Evolutionary conservation across 177 flowering plant genomes (phyloP), one percentile per base, ranked within the genome.

Genomic region (Vitis hybrid): DNA sequence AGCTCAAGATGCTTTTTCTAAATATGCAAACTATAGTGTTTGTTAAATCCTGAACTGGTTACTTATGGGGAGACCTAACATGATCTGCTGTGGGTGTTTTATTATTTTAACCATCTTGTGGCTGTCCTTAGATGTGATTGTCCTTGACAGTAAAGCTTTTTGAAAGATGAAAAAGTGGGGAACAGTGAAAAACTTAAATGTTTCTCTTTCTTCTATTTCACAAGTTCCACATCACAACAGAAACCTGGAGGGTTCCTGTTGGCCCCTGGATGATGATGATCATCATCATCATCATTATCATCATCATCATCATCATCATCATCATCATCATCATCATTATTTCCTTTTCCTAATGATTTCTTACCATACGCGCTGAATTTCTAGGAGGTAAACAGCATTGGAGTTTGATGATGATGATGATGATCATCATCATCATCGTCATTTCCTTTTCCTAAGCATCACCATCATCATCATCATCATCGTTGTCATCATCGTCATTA

Each of bases 311-410:
- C 26, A 22, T 22, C 2, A 19, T 15, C 2, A 29, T 39, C 11
- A 45, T 39, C 9, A 57, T 68, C 29, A 29, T 39, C 11, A 45
- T 39, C 9, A 57, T 68, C 29, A 10, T 69, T 51, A 21, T 22
- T 51, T 29, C 60, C 60, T 66, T 56, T 10, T 49, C 51, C 31
- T 55, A 62, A 55, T 62, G n/a, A 3, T 57, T 51, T 62, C 71
- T 66, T 39, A 49, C 10, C 26, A 55, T 18, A 1, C 45, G 11
- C 70, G 62, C 57, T 76, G 70, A 26, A 52, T 76, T 71, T 79
- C 50, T 76, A 91, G 99, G 93, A 89, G 82, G 90, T 95, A 52
- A 52, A 91, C 97, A 78, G 94, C 99, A 22, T 60, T 95, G 65
- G 79, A 80, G 62, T 90, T 90, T 79, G 90, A 84, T 74, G 85